Evolutionary conservation across 169 alveolate genomes (phyloP).

Genomic region (Plasmodium gallinaceum): DNA sequence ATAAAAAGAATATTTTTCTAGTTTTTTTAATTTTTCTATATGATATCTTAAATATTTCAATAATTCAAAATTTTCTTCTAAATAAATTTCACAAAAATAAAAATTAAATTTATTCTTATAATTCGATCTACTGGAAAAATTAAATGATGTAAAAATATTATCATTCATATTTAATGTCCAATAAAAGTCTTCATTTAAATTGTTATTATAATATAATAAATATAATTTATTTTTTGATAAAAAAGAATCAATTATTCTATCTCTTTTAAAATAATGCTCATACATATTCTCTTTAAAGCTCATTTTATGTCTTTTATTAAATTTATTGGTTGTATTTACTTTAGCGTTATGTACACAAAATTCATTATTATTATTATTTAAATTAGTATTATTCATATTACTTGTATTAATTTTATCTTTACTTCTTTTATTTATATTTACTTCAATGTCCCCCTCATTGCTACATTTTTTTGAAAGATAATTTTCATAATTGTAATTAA

Average conservation of each 20-base stretch:
- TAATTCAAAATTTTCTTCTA: constrained; percentile 28
- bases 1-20: not conserved
- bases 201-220: constrained; percentile 20
- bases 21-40: constrained; percentile 23
- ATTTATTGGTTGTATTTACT: not conserved
- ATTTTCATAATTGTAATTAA: not conserved
- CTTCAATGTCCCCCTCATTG: not conserved
- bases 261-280: not conserved
- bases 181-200: constrained; percentile 21
- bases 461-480: not conserved
- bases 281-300: not conserved
- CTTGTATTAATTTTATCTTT: not conserved
- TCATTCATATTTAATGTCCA: constrained; percentile 36
- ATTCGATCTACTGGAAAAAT: not conserved
- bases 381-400: not conserved
- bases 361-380: not conserved
- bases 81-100: constrained; percentile 44
- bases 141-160: constrained; percentile 3
- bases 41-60: constrained; percentile 22
- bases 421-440: not conserved
- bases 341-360: not conserved
- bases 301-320: not conserved
- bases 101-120: constrained; percentile 5
- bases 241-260: constrained; percentile 43
- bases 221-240: constrained; percentile 10